Conservation (phyloP, 768 basidiomycete species). For the Psilocybe azurescens region DNA sequence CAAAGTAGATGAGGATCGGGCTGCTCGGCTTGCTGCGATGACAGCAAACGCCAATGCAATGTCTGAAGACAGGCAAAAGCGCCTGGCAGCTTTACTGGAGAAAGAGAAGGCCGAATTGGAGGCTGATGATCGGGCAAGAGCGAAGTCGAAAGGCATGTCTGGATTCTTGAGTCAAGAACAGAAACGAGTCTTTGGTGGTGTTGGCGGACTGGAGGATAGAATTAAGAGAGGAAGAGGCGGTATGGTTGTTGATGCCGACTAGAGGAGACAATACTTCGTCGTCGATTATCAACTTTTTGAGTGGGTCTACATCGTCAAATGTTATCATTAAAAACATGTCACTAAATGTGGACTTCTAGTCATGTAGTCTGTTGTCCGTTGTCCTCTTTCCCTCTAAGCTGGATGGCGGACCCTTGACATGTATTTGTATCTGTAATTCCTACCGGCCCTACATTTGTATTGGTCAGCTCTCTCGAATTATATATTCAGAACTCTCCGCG, state of each 20-base stretch:
- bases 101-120: constrained; percentile 82
- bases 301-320: not conserved
- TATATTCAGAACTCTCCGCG: constrained; percentile 4
- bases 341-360: not conserved
- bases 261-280: not conserved
- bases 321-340: not conserved
- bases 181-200: constrained; percentile 83
- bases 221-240: constrained; percentile 75
- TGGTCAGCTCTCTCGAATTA: constrained; percentile 25
- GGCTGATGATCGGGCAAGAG: constrained; percentile 69
- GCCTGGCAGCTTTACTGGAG: constrained; percentile 69
- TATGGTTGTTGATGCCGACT: constrained; percentile 70
- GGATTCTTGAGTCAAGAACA: constrained; percentile 83
- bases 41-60: constrained; percentile 70
- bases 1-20: constrained; percentile 58
- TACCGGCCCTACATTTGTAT: constrained; percentile 25
- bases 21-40: constrained; percentile 93
- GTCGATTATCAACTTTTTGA: not conserved
- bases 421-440: constrained; percentile 16
- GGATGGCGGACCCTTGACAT: not conserved
- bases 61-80: constrained; percentile 71
- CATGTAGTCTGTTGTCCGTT: too few relatives aligned
- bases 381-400: not conserved
- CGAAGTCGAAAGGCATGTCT: constrained; percentile 79
- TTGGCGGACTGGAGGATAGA: constrained; percentile 79